phyloP scores from a whole-genome alignment of 192 early-diverging fungal species.

The Backusella sp. region DNA sequence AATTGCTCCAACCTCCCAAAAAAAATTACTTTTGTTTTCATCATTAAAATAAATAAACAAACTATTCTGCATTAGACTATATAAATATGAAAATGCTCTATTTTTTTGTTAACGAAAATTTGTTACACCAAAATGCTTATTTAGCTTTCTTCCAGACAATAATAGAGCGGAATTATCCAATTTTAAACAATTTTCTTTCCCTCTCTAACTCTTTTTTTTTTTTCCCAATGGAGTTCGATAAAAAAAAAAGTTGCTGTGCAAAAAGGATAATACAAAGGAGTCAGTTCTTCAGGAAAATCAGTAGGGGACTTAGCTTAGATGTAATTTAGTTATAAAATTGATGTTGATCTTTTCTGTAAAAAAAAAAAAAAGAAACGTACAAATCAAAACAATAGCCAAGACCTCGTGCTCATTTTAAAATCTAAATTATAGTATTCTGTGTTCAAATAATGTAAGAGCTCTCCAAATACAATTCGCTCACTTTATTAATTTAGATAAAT shows the following conservation, averaged over 20 bases:
- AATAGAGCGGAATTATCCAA: background rate
- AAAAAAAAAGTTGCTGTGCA: background rate
- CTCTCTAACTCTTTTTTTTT: background rate
- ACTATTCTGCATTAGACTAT: background rate
- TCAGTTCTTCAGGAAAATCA: background rate
- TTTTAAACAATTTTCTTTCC: background rate
- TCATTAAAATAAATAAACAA: constrained; percentile 6
- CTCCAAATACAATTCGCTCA: background rate
- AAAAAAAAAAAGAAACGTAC: background rate
- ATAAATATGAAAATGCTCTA: background rate
- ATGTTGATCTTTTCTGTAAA: background rate
- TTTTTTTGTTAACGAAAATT: background rate
- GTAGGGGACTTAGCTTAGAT: background rate
- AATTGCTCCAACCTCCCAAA: background rate
- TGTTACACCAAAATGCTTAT: background rate
- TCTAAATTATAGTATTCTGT: background rate
- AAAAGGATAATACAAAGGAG: background rate
- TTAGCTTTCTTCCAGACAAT: background rate
- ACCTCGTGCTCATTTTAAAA: constrained; percentile 6
- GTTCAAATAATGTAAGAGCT: background rate
- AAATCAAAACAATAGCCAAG: background rate
- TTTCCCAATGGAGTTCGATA: background rate
- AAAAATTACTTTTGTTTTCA: background rate
- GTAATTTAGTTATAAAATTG: background rate
- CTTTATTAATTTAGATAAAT: background rate